These are phyloP conservation scores for Glomus cerebriforme DNA, from an alignment of 192 early-diverging fungal genomes.

Conservation along the genomic window DNA sequence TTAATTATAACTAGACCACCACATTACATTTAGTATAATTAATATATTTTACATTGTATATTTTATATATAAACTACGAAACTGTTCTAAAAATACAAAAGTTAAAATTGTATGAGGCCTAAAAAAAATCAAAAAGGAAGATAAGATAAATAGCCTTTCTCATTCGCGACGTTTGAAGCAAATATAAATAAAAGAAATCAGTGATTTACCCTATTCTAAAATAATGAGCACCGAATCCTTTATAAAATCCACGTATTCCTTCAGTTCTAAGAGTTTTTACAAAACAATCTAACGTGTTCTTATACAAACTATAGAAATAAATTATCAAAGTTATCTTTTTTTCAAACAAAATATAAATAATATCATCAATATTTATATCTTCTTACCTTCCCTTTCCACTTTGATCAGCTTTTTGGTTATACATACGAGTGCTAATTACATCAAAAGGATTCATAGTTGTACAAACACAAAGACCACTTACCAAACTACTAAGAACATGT, in stretches of 20 bases:
- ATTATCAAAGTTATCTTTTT: neutral
- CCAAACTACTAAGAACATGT: constrained; percentile 76
- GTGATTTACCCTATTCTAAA: constrained; percentile 78
- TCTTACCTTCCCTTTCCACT: constrained; percentile 28
- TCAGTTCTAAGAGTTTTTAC: constrained; percentile 83
- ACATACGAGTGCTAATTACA: constrained; percentile 92
- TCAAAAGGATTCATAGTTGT: constrained; percentile 97
- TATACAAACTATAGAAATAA: constrained; percentile 61
- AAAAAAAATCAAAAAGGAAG: constrained; percentile 10
- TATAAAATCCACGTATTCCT: constrained; percentile 83
- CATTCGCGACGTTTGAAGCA: constrained; percentile 4
- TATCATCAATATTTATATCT: neutral
- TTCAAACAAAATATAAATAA: neutral
- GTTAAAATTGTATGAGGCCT: constrained; percentile 91
- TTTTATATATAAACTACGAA: constrained; percentile 32
- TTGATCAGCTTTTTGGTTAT: constrained; percentile 67
- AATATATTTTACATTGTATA: constrained; percentile 8
- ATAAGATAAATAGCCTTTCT: neutral
- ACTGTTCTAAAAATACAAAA: constrained; percentile 88
- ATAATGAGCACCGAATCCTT: constrained; percentile 91
- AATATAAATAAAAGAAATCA: neutral
- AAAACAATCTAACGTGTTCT: constrained; percentile 80
- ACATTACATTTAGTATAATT: no score
- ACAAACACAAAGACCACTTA: constrained; percentile 84
- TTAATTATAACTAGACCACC: no score